Evolutionary conservation across 192 early-diverging fungal genomes (phyloP).

Genomic region (Linnemannia zychae): DNA sequence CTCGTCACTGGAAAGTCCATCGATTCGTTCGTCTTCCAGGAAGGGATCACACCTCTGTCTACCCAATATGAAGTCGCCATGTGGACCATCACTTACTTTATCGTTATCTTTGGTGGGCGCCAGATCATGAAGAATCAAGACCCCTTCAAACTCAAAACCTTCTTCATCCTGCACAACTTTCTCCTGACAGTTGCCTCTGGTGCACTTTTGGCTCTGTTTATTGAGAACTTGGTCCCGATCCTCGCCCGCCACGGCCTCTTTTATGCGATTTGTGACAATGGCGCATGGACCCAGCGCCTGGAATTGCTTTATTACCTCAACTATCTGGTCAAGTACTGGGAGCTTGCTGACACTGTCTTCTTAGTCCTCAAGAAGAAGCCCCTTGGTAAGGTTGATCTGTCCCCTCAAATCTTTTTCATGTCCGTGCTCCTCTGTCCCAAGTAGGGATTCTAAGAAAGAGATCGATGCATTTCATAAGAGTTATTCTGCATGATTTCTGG

Average conservation of each 20-base stretch:
- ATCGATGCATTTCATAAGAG: neutral
- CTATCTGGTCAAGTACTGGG: constrained; percentile 94
- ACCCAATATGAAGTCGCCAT: constrained; percentile 54
- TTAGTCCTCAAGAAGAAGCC: constrained; percentile 87
- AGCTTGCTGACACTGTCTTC: constrained; percentile 91
- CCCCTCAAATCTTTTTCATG: neutral
- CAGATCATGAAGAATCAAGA: constrained; percentile 75
- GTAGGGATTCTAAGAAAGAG: neutral
- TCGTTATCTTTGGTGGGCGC: constrained; percentile 77
- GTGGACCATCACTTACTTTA: constrained; percentile 73
- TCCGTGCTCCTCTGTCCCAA: neutral
- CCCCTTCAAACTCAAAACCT: constrained; percentile 75
- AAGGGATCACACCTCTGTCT: constrained; percentile 60
- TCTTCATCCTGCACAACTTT: constrained; percentile 88
- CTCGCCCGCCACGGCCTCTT: constrained; percentile 78
- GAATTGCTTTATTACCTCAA: constrained; percentile 92
- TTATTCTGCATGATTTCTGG: neutral
- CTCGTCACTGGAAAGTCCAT: constrained; percentile 52
- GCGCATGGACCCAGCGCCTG: constrained; percentile 82
- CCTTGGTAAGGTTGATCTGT: constrained; percentile 63
- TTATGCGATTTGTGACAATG: constrained; percentile 74
- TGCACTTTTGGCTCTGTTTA: constrained; percentile 76
- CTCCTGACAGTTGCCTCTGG: constrained; percentile 78
- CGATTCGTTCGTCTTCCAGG: constrained; percentile 54
- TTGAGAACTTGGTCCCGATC: constrained; percentile 84